phyloP scores from a whole-genome alignment of 208 protist genomes.

The Leishmania lainsoni region DNA sequence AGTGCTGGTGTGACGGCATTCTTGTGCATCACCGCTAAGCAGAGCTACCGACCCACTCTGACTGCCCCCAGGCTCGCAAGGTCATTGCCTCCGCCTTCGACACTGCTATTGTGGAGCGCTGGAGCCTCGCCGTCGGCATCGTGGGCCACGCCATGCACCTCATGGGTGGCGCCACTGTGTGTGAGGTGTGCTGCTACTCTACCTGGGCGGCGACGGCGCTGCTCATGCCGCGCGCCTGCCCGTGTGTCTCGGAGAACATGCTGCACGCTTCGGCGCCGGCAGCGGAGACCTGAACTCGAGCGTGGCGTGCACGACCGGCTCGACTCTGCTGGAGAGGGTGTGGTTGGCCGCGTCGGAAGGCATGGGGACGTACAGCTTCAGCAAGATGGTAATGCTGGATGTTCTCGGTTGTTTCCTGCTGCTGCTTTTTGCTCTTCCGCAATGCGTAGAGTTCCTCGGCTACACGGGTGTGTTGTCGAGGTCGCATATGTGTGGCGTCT shows the following conservation, averaged over 20 bases:
- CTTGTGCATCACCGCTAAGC: constrained; percentile 44
- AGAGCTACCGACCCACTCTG: constrained; percentile 47
- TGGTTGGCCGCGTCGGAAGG: constrained; percentile 37
- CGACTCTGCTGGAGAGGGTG: constrained; percentile 50
- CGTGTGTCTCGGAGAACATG: constrained; percentile 66
- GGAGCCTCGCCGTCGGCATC: constrained; percentile 49
- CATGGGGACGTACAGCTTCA: constrained; percentile 51
- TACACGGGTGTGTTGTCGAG: too few species aligned
- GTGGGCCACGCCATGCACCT: constrained; percentile 70
- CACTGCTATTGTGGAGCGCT: constrained; percentile 68
- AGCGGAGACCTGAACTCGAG: constrained; percentile 65
- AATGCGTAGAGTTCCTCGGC: too few species aligned
- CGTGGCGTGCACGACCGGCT: constrained; percentile 45
- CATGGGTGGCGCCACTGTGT: constrained; percentile 64
- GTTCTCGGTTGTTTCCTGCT: constrained; percentile 54
- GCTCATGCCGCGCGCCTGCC: constrained; percentile 76
- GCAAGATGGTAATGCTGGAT: constrained; percentile 50
- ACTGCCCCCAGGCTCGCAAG: constrained; percentile 52
- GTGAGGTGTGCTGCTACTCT: constrained; percentile 58
- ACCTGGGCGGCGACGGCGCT: constrained; percentile 72
- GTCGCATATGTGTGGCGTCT: too few species aligned
- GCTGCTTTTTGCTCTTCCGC: constrained; percentile 18
- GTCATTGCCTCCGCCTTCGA: constrained; percentile 60
- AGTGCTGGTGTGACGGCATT: constrained; percentile 46
- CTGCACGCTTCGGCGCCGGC: constrained; percentile 69